phyloP scores from a whole-genome alignment of 1,284 basidiomycete genomes.

The Papiliotrema laurentii region DNA sequence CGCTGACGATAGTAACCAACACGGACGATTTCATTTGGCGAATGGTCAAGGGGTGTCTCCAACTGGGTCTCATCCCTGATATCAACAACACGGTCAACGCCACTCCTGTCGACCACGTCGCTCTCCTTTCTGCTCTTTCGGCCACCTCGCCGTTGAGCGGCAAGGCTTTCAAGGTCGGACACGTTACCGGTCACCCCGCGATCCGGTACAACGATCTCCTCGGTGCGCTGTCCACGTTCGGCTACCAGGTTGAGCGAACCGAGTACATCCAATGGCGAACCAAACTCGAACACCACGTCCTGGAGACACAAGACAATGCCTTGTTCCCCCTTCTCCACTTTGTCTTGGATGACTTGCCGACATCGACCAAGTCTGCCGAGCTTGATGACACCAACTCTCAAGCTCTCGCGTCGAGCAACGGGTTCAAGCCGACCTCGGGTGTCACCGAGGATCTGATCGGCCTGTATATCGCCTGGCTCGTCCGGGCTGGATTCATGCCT shows the following conservation, averaged over 20 bases:
- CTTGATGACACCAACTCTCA: constrained; percentile 82
- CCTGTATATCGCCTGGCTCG: constrained; percentile 89
- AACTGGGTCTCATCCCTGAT: constrained; percentile 91
- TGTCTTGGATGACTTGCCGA: constrained; percentile 93
- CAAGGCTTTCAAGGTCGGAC: constrained; percentile 63
- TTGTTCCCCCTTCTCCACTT: constrained; percentile 96
- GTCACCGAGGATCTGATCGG: constrained; percentile 77
- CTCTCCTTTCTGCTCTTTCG: constrained; percentile 66
- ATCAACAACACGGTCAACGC: constrained; percentile 99
- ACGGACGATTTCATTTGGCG: constrained; percentile 99
- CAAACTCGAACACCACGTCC: constrained; percentile 88
- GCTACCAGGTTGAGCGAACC: constrained; percentile 70
- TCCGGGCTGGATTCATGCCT: constrained; percentile 80
- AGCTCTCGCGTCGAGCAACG: constrained; percentile 57
- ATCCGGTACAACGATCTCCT: constrained; percentile 90
- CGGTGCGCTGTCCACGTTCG: constrained; percentile 68
- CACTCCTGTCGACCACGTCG: constrained; percentile 97
- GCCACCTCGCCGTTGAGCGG: constrained; percentile 46
- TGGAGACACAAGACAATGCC: constrained; percentile 90
- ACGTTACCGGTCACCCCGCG: constrained; percentile 80
- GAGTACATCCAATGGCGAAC: constrained; percentile 93
- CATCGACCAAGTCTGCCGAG: constrained; percentile 89
- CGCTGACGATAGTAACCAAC: constrained; percentile 69
- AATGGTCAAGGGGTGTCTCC: constrained; percentile 93
- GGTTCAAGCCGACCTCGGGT: constrained; percentile 56